A percentile compares a stretch with the other conserved stretches of the same genome.
These are phyloP conservation scores for Chiua sp. DNA, from an alignment of 1,284 basidiomycete genomes.

Conservation along the genomic window DNA sequence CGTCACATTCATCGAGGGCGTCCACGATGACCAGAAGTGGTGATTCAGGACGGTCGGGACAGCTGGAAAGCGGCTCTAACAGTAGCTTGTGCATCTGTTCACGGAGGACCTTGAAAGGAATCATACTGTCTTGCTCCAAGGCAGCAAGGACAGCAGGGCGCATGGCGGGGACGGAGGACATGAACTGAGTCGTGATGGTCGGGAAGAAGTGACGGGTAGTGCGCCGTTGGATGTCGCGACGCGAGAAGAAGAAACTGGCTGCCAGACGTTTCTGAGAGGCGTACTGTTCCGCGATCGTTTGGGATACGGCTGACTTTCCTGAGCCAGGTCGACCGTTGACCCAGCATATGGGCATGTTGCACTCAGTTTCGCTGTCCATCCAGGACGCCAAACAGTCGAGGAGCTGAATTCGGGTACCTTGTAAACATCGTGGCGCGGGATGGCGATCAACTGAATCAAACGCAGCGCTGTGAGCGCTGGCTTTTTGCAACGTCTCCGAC, in stretches of 20 bases:
- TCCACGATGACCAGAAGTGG: constrained; percentile 23
- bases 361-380: constrained; percentile 4
- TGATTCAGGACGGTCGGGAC: neutral
- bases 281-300: constrained; percentile 14
- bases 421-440: constrained; percentile 13
- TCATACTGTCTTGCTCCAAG: constrained; percentile 24
- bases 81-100: constrained; percentile 27
- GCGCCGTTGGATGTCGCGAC: constrained; percentile 16
- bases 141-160: constrained; percentile 6
- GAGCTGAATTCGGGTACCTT: constrained; percentile 18
- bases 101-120: constrained; percentile 24
- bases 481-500: constrained; percentile 14
- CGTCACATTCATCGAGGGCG: constrained; percentile 32
- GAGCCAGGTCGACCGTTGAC: constrained; percentile 20
- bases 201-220: constrained; percentile 18
- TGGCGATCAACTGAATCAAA: constrained; percentile 15
- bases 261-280: constrained; percentile 15
- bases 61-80: constrained; percentile 14
- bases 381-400: constrained; percentile 10
- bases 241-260: constrained; percentile 26
- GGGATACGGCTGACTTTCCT: constrained; percentile 21
- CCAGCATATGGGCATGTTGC: constrained; percentile 11
- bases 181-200: constrained; percentile 17
- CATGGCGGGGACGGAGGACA: constrained; percentile 9
- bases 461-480: constrained; percentile 11